phyloP scores from a whole-genome alignment of 345 rosid species.

The Litchi chinensis region DNA sequence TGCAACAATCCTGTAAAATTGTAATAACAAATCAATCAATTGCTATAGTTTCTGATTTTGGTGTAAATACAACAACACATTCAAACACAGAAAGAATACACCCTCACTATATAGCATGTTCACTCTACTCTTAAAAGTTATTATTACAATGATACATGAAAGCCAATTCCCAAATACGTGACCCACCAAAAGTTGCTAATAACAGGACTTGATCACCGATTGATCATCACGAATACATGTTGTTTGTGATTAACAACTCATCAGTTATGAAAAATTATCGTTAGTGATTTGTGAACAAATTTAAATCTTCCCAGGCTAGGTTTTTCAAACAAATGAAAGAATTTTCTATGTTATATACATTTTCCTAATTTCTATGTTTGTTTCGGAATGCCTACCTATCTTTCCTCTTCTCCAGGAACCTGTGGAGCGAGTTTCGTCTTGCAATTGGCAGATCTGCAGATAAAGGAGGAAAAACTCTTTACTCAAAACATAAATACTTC shows the following conservation, averaged over 20 bases:
- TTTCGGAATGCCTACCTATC: slow-evolving; percentile 60
- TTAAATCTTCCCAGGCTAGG: no score
- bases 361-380: not conserved
- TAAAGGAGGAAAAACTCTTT: not conserved
- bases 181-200: no score
- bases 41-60: not conserved
- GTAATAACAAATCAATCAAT: slow-evolving; percentile 2
- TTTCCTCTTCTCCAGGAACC: slow-evolving; percentile 92
- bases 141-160: not conserved
- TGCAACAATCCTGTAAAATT: slow-evolving; percentile 50
- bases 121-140: not conserved
- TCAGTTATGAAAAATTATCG: no score
- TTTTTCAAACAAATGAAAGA: not conserved
- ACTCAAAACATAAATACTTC: not conserved
- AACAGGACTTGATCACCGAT: no score
- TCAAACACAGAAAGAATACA: not conserved
- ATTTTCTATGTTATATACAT: not conserved
- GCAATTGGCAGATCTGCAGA: slow-evolving; percentile 83
- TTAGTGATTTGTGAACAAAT: no score
- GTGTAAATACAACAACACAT: not conserved
- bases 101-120: no score
- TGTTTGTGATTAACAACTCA: no score
- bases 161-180: no score
- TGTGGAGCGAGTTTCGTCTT: slow-evolving; percentile 91
- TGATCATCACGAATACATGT: no score